Base-by-base conservation (phyloP, 1,284 basidiomycete genomes). In the Apiotrichum mycotoxinovorans region DNA sequence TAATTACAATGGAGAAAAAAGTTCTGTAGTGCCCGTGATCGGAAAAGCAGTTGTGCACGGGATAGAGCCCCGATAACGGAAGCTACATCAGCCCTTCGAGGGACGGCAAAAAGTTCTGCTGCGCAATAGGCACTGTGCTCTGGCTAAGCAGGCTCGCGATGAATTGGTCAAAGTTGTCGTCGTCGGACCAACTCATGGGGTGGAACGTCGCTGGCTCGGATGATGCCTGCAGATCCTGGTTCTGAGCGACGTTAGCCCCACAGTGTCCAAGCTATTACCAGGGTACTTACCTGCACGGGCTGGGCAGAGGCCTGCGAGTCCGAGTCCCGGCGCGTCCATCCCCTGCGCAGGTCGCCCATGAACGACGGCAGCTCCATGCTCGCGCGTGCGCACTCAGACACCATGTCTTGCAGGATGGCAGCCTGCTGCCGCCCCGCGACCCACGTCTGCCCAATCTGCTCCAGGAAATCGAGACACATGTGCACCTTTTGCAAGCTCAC, bases 361-460 rank as follows among this genome's bases (percentile, higher is more conserved):
- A 60, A 25, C 1, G 51, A 40, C 9, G 58, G 46, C 3, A 56
- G 25, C 17, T 57, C 52, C 12, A 35, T 30, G 22, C 34, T 49
- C 4, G 58, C 58, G 14, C 42, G 49, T 7, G 45, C 51, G n/a
- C 42, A 55, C 17, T 58, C 54, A 12, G 23, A 18, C 22, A 62
- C 33, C 25, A 58, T 40, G 14, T 56, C 54, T 5, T 48, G 51
- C 15, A 62, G 50, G 18, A 58, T 53, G 3, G 30, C 38, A 0
- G 60, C 60, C 40, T 58, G 50, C 25, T 58, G 60, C 8, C 22
- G 30, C 2, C 54, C 57, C 7, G 51, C 46, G 2, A 43, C 37
- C 60, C 60, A 62, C 4, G 60, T 62, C 10, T 27, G 22, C 9
- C 54, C 57, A 11, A 58, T 56, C 15, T 43, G 44, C 26, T 46